Base-by-base conservation (phyloP, 805 yeast genomes). In the Saccharomycopsis sp. region DNA sequence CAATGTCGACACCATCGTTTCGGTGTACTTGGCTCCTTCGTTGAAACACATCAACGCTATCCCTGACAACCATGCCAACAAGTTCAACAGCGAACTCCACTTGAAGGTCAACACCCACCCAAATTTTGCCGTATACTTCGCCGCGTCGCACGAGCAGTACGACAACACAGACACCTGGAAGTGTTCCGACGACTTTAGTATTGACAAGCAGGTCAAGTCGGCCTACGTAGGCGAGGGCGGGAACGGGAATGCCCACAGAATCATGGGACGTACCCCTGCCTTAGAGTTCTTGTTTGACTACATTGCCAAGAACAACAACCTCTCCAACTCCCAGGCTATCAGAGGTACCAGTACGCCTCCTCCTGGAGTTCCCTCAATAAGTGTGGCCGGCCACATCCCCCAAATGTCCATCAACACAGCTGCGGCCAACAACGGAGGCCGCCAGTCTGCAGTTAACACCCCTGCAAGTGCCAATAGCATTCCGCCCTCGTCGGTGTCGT, bases 141-240 rank as follows among this genome's bases (percentile, higher is more conserved):
- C 83, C 58, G 23, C 78, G 80, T 64, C 81, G 81, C 16, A 76
- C 77, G 54, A 68, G 66, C 52, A 46, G 1, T 76, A 77, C 61
- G 74, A 78, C 46, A 75, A 78, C 62, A 69, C 77, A 23, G 84
- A 84, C 67, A 87, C 83, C 64, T 85, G 91, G 91, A 83, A 88
- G 1, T 83, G 86, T 24, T 87, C 92, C 70, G 92, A 86, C 58
- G 95, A 88, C 70, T 88, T 88, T 63, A 83, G 89, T 59, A 94
- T 87, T 65, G 91, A 89, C 14, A 90, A 85, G 65, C 92, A 87
- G 67, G 94, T 88, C 3, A 82, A 81, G 56, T 79, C 77, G 58
- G 92, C 94, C 0, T 82, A 74, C 66, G 73, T 76, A 34, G 83
- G 82, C 2, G 88, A 24, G 14, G 60, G 57, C 14, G 63, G 63